A percentile compares a stretch with the other conserved stretches of the same genome.
These are phyloP conservation scores for Kwoniella heveanensis DNA, from an alignment of 768 basidiomycete genomes.

Conservation along the genomic window DNA sequence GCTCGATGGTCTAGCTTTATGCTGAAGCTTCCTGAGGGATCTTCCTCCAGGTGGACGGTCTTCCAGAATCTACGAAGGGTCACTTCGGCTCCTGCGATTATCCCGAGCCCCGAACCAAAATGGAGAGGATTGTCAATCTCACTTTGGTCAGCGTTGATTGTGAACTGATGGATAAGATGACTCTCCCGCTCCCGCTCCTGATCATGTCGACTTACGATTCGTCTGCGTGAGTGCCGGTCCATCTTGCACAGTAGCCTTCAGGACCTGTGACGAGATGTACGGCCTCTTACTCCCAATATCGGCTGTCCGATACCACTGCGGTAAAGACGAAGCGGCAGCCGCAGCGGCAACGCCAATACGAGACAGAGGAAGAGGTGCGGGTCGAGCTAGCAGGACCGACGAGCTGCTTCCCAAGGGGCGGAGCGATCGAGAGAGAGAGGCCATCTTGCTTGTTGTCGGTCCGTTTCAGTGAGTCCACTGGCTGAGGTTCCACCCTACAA, in stretches of 20 bases:
- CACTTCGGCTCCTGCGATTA: slow-evolving; percentile 73
- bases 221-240: slow-evolving; percentile 50
- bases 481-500: too few species aligned
- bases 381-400: not conserved
- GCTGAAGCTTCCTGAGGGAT: slow-evolving; percentile 57
- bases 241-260: slow-evolving; percentile 33
- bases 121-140: too few species aligned
- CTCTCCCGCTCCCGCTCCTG: too few species aligned
- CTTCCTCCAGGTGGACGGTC: slow-evolving; percentile 72
- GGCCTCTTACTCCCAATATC: slow-evolving; percentile 1
- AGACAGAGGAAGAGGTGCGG: not conserved
- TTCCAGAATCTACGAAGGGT: slow-evolving; percentile 94
- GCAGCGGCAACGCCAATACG: not conserved
- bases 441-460: slow-evolving; percentile 11
- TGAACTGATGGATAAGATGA: not conserved
- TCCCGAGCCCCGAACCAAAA: too few species aligned
- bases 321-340: not conserved
- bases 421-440: slow-evolving; percentile 7
- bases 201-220: slow-evolving; percentile 49
- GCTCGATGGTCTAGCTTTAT: slow-evolving; percentile 80
- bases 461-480: too few species aligned
- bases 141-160: not conserved
- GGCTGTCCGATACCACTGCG: not conserved
- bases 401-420: slow-evolving; percentile 2
- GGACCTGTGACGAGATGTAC: slow-evolving; percentile 8